Conservation (phyloP, 352 stramenopile genomes). For the Globisporangium middletonii region DNA sequence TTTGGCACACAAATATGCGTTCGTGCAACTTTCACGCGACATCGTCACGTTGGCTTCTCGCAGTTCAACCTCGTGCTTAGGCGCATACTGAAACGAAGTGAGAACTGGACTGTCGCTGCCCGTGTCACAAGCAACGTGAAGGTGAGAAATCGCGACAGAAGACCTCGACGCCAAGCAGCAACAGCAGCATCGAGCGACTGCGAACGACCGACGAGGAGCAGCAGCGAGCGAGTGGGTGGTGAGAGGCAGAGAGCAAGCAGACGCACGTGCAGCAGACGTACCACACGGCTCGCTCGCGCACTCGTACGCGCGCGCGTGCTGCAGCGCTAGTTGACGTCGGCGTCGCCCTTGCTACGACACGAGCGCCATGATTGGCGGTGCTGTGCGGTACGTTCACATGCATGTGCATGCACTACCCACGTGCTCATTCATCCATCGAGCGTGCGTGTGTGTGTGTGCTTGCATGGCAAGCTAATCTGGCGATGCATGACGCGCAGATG, state of each 20-base stretch:
- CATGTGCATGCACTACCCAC: background rate
- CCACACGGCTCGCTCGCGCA: no score
- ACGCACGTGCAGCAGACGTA: no score
- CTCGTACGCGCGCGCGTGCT: no score
- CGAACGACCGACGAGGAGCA: background rate
- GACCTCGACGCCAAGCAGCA: background rate
- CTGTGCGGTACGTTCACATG: constrained; percentile 6
- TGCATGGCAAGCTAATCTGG: no score
- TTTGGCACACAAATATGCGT: background rate
- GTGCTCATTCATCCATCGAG: no score
- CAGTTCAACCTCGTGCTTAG: background rate
- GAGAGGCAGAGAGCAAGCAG: background rate
- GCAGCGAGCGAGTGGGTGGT: background rate
- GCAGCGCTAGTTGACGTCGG: no score
- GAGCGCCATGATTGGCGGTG: constrained; percentile 4
- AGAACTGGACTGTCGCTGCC: background rate
- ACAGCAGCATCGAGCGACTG: background rate
- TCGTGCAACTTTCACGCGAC: background rate
- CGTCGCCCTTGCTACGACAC: background rate
- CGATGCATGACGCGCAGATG: constrained; percentile 20
- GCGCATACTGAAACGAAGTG: background rate
- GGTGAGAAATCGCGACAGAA: background rate
- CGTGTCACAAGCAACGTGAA: background rate
- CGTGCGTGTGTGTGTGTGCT: no score
- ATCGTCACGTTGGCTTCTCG: background rate